These are phyloP conservation scores for Mycena haematopus DNA, from an alignment of 768 basidiomycete genomes.

Conservation along the genomic window DNA sequence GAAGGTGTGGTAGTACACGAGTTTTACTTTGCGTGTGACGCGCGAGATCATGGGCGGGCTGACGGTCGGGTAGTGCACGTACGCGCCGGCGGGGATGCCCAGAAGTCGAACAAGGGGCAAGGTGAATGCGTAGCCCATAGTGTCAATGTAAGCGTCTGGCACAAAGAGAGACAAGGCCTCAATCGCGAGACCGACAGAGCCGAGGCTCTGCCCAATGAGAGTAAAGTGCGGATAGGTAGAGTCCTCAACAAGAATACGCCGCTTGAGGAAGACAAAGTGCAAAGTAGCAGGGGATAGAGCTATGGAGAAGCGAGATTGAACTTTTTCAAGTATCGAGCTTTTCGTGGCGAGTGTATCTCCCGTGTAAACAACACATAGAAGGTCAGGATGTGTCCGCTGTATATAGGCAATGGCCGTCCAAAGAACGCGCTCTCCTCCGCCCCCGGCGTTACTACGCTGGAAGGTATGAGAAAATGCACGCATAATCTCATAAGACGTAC, in stretches of 20 bases:
- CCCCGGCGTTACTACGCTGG: conserved; percentile 85
- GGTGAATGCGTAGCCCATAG: conserved; percentile 98
- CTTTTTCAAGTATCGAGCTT: conserved; percentile 79
- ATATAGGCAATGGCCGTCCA: conserved; percentile 88
- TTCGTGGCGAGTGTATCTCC: conserved; percentile 87
- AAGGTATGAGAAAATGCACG: conserved; percentile 41
- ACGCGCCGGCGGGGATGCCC: conserved; percentile 82
- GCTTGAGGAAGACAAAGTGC: conserved; percentile 82
- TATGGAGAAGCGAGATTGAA: conserved; percentile 72
- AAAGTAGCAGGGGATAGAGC: conserved; percentile 65
- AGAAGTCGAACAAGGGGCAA: conserved; percentile 78
- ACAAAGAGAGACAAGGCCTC: conserved; percentile 82
- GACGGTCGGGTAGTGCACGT: conserved; percentile 97
- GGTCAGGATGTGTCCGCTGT: conserved; percentile 68
- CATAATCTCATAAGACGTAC: conserved; percentile 49
- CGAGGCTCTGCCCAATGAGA: conserved; percentile 88
- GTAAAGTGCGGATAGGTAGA: conserved; percentile 90
- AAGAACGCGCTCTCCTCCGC: conserved; percentile 94
- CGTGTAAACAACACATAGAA: conserved; percentile 84
- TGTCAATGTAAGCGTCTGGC: conserved; percentile 94
- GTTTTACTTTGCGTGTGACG: conserved; percentile 56
- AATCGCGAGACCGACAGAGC: conserved; percentile 82
- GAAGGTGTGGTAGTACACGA: conserved; percentile 88
- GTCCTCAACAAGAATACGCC: conserved; percentile 78
- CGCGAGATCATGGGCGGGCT: conserved; percentile 92